phyloP scores from a whole-genome alignment of 306 rosid species.

The Vachellia collinsii region DNA sequence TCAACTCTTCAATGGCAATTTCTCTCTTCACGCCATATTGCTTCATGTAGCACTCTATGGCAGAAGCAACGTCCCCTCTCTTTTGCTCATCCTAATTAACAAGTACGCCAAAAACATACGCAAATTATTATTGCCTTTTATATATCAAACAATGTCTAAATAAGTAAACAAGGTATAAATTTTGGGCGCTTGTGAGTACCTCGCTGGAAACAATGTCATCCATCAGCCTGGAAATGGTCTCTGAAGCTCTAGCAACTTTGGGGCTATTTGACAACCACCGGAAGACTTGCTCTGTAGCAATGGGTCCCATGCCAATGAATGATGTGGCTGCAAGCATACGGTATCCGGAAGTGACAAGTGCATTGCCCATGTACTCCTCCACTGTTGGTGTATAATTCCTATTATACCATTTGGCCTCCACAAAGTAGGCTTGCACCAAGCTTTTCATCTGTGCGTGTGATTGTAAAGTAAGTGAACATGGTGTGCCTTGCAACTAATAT shows the following conservation, averaged over 20 bases:
- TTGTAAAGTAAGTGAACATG: too few species aligned
- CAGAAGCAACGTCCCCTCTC: constrained; percentile 39
- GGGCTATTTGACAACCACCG: constrained; percentile 24
- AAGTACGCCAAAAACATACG: not conserved
- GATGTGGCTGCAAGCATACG: not conserved
- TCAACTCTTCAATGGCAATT: not conserved
- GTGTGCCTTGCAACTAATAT: too few species aligned
- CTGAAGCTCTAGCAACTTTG: constrained; percentile 24
- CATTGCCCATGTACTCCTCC: constrained; percentile 37
- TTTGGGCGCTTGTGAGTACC: not conserved
- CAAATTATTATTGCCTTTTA: too few species aligned
- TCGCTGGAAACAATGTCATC: constrained; percentile 38
- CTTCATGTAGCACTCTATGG: constrained; percentile 48
- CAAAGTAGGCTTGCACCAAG: not conserved
- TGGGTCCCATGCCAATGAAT: constrained; percentile 18
- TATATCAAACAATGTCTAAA: too few species aligned
- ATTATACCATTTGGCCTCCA: constrained; percentile 36
- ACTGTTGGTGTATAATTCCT: constrained; percentile 24
- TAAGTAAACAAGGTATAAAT: not conserved
- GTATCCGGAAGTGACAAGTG: not conserved
- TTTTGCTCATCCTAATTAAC: constrained; percentile 27
- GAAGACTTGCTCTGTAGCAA: constrained; percentile 19
- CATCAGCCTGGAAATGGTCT: constrained; percentile 35
- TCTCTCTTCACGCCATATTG: constrained; percentile 30
- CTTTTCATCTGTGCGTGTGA: not conserved